Base-by-base conservation (phyloP, 2,329 filamentous ascomycete genomes). In the Trematosphaeria pertusa region DNA sequence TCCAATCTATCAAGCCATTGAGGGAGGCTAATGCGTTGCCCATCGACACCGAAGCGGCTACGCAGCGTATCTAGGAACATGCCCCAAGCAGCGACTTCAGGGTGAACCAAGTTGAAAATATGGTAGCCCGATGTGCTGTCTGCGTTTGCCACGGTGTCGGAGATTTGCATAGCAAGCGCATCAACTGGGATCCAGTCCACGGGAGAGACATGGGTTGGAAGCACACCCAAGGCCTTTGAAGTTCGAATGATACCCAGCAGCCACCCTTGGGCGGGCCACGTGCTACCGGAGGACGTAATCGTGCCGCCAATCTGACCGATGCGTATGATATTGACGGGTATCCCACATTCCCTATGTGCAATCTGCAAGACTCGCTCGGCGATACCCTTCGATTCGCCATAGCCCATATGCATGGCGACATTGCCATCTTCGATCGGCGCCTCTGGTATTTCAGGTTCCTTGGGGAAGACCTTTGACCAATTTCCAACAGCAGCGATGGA, bases 371-470 rank as follows among this genome's bases (percentile, higher is more conserved):
- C 43, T 6, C 32, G 49, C 30, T 57, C 54, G 14, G 51, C 56
- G 19, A 54, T 40, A 26, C 48, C 52, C 52, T 75, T 75, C 10
- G 57, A 63, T 41, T 73, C 62, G 15, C 67, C 71, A 47, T 75
- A 75, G 14, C 70, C 71, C 39, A 64, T 62, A 17, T 60, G 52
- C 9, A 70, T 52, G 1, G 70, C 59, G 9, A 56, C 46, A 10
- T 38, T 31, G 37, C 57, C 52, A 44, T 70, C 59, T n/a, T 42
- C 21, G 18, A 67, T 52, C 11, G 63, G 49, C 2, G 40, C 15
- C 32, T 59, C 56, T 3, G 53, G 56, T n/a, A 52, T 44, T 5
- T 32, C 8, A n/a, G 38, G 38, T 10, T 41, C 7, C 4, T 19
- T 12, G 5, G 37, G 43, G 26, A 46, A 21, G 2, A 46, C 39